Percentiles rank a stretch among this genome's conserved stretches.
These are phyloP conservation scores for Coleophoma crateriformis DNA, from an alignment of 2,329 filamentous ascomycete species.

Conservation along the genomic window DNA sequence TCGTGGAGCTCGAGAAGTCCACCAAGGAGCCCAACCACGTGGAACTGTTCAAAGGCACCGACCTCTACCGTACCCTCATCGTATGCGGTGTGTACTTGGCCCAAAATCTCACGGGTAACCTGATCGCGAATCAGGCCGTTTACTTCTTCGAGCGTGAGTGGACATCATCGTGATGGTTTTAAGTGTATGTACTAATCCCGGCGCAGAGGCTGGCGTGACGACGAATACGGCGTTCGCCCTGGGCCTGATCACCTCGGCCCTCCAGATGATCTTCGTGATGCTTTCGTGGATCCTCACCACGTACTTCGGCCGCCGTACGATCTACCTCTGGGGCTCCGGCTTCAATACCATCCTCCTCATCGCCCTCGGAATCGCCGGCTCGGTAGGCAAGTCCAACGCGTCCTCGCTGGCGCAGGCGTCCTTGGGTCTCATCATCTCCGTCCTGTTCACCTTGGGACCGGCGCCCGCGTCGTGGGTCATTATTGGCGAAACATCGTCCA, in stretches of 20 bases:
- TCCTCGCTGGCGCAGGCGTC: conserved; percentile 49
- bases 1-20: conserved; percentile 46
- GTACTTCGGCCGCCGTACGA: conserved; percentile 54
- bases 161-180: not conserved
- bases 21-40: conserved; percentile 38
- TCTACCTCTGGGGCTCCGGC: conserved; percentile 54
- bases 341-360: conserved; percentile 48
- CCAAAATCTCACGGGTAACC: conserved; percentile 55
- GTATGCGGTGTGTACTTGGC: conserved; percentile 51
- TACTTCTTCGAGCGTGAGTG: conserved; percentile 32
- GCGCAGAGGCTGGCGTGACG: conserved; percentile 37
- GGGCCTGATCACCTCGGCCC: conserved; percentile 55
- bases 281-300: conserved; percentile 60
- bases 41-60: conserved; percentile 50
- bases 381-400: conserved; percentile 32
- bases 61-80: conserved; percentile 49
- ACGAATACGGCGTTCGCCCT: conserved; percentile 49
- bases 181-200: conserved; percentile 1
- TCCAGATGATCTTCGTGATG: conserved; percentile 56
- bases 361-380: conserved; percentile 51
- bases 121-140: conserved; percentile 48
- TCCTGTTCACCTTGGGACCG: conserved; percentile 56
- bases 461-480: conserved; percentile 50
- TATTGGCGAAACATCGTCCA: conserved; percentile 58
- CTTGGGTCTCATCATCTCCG: conserved; percentile 56